phyloP scores from a whole-genome alignment of 2,329 filamentous ascomycete species.

The Pestalotiopsis sp. region DNA sequence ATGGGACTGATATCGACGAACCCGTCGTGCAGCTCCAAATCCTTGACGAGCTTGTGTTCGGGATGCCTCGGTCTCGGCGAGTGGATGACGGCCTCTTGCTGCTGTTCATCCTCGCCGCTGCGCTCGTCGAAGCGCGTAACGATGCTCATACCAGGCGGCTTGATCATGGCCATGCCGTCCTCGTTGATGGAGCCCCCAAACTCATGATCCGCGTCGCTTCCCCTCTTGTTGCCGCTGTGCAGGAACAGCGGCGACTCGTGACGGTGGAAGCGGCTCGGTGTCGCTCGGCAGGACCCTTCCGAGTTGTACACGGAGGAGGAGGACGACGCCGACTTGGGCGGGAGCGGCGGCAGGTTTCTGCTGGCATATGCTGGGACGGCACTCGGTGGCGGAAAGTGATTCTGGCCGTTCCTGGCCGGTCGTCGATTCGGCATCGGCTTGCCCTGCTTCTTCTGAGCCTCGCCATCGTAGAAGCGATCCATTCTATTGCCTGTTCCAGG shows the following conservation, averaged over 20 bases:
- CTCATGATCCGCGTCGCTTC: not conserved
- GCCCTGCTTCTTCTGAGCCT: not conserved
- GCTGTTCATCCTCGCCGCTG: not conserved
- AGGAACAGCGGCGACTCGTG: not conserved
- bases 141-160: conserved; percentile 6
- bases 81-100: not conserved
- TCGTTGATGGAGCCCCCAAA: conserved; percentile 1
- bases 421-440: not conserved
- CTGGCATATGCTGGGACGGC: conserved; percentile 1
- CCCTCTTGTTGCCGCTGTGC: not conserved
- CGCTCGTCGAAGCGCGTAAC: not conserved
- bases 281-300: conserved; percentile 5
- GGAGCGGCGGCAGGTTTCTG: conserved; percentile 5
- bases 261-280: not conserved
- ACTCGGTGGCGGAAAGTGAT: conserved; percentile 7
- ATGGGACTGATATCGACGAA: conserved; percentile 1
- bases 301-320: conserved; percentile 9
- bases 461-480: not conserved
- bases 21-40: not conserved
- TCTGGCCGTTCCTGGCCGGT: conserved; percentile 1
- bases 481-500: not conserved
- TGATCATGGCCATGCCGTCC: conserved; percentile 9
- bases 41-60: conserved; percentile 5
- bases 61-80: conserved; percentile 6
- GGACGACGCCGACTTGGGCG: conserved; percentile 1